Base-by-base conservation (phyloP, 2,329 filamentous ascomycete genomes). In the Xylariaceae sp. region DNA sequence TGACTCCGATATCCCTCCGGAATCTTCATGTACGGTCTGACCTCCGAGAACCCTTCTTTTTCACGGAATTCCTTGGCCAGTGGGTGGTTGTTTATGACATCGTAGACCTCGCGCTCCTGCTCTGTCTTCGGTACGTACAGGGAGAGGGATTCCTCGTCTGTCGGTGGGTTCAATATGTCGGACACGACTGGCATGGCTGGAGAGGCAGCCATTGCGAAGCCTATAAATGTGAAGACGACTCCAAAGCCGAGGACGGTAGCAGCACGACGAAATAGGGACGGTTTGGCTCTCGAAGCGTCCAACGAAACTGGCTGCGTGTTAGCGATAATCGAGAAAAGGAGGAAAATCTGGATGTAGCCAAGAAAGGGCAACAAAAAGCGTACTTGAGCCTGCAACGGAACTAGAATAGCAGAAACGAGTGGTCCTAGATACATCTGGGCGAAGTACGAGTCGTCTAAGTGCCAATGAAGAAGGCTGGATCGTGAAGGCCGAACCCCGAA, bases 11-110 rank as follows among this genome's bases (percentile, higher is more conserved):
- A 73, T 3, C 71, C 63, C 17, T 71, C 68, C 0, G 90, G 88
- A 56, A 96, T 84, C 64, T 89, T 92, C 59, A 96, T 69, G 59
- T 95, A 88, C 9, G 90, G 90, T 28, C 92, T 77, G 23, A 83
- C 83, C 61, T 94, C 88, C 23, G 69, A 74, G 61, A 83, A 84
- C 17, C 76, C 74, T 1, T 79, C 69, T 52, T 85, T 73, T 13
- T 64, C 63, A 32, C 89, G 82, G 34, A 97, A 69, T 29, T 74
- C 69, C n/a, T 70, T 60, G 4, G 83, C 74, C n/a, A 94, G 60
- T 1, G 87, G 83, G 65, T 92, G 88, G 31, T 70, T 75, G 55
- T 81, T 76, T 61, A 97, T 87, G 56, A 77, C 75, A 7, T 78
- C 70, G 50, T 96, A 83, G 53, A 94, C 77, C 46, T 76, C 72